A percentile compares a stretch with the other conserved stretches of the same genome.
These are phyloP conservation scores for Gastrolobium villosum DNA, from an alignment of 306 rosid species.

Conservation along the genomic window DNA sequence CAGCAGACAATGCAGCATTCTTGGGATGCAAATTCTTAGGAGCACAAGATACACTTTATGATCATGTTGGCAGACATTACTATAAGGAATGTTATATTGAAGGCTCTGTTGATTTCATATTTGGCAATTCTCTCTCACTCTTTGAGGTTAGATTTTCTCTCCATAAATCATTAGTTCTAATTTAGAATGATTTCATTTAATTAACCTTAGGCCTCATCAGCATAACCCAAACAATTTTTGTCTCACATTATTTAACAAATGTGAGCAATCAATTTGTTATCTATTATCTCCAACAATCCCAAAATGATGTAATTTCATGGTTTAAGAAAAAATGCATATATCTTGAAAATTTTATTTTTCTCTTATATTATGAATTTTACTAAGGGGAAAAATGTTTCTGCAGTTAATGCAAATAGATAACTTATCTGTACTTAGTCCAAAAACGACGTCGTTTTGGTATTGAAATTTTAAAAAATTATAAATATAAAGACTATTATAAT, in stretches of 20 bases:
- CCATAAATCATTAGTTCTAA: neutral
- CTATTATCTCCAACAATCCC: too few species aligned
- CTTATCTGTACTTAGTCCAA: too few species aligned
- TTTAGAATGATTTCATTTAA: neutral
- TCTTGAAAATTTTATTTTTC: too few species aligned
- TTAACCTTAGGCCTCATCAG: neutral
- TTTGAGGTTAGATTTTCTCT: conserved; percentile 67
- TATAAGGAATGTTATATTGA: conserved; percentile 95
- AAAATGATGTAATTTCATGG: too few species aligned
- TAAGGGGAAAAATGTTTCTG: too few species aligned
- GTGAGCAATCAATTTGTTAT: too few species aligned
- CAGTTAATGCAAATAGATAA: too few species aligned
- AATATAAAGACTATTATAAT: too few species aligned
- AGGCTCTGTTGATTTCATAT: conserved; percentile 99
- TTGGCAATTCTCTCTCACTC: conserved; percentile 88
- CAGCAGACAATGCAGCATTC: conserved; percentile 91
- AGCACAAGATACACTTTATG: conserved; percentile 95
- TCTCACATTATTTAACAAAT: neutral
- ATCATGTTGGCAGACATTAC: conserved; percentile 91
- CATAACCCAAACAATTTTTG: conserved; percentile 1
- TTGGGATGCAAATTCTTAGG: conserved; percentile 85
- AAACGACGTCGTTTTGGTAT: too few species aligned
- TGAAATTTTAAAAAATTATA: too few species aligned
- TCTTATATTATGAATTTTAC: too few species aligned
- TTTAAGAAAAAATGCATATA: too few species aligned